Evolutionary conservation across 75 land plant species (phyloP), one percentile per base, ranked within the genome.

Genomic region (Pinus tabuliformis): DNA sequence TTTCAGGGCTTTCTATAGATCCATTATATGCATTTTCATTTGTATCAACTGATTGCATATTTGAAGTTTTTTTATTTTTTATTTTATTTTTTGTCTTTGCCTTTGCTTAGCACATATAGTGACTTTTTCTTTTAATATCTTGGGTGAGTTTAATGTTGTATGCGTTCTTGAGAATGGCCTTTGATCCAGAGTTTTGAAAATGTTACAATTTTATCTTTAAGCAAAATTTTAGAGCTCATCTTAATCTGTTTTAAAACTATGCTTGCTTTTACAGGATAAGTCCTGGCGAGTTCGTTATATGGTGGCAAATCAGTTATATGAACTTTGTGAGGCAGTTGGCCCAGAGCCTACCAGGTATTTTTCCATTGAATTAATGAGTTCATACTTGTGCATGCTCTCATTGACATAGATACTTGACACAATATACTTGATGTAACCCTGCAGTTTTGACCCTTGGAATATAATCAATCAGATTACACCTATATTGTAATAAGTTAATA

Each of bases 261-360:
- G 33, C 3, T 74, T 39, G 68, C 6, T 36, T 61, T 73, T n/a
- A 59, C 84, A 95, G 98, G 98, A 95, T 78, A 95, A 95, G 75
- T 95, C 98, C 11, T 95, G 98, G 98, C 92, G 98, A 80, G 98
- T 95, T 37, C 89, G 98, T 37, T 95, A 93, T 81, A 95, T 95
- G 98, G 98, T 95, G 73, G 98, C 98, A 66, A 95, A 95, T 80
- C 98, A 95, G 73, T 80, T 95, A 39, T 95, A 95, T 79, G 97
- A 95, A 83, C 83, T 95, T 60, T 93, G 98, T 85, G 98, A 93
- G 83, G 98, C 98, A 58, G 98, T 93, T 20, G 98, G 98, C 39
- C 91, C 98, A 73, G 98, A 95, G 70, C 89, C 96, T 42, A 95
- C 98, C 13, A 94, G 91, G 97, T 94, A 81, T 59, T 11, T 71